Evolutionary conservation across 768 basidiomycete genomes (phyloP), one percentile per base, ranked within the genome.

Genomic region (Boletus insuetus): DNA sequence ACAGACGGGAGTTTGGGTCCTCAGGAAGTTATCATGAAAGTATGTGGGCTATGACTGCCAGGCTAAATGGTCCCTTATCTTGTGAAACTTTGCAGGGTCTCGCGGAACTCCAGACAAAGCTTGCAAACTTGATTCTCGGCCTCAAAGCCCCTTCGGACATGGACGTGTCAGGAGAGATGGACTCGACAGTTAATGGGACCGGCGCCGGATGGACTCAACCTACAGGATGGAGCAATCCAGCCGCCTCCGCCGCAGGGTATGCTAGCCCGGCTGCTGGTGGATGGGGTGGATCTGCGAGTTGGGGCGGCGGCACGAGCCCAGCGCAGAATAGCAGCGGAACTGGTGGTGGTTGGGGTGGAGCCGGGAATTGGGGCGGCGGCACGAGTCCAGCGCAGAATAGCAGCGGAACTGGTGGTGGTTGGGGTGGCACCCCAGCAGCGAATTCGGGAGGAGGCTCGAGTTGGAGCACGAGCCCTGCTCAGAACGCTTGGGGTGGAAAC

Each of bases 1-100:
- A 92, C 92, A 16, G 94, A 94, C 58, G 96, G 96, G 13, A 93
- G 89, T 69, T 70, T 96, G 34, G 82, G 82, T 11, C 91, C 93
- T 0, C 90, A 94, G 65, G 94, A 95, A 68, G 91, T 94, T 8
- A 83, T 95, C 17, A 84, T 88, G 80, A 92, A 85, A 82, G 91
- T 88, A 47, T 42, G 74, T 51, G 19, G 37, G 12, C 22, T 47
- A n/a, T 12, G 10, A 20, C 17, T 31, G 4, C 14, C 5, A 12
- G 37, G 13, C 20, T 34, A 14, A 16, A 43, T 22, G n/a, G 24
- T 11, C 12, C 17, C 43, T 53, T 1, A 54, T 1, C 52, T 42
- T 7, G 37, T 48, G n/a, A 50, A 22, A 12, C 48, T 24, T 60
- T 47, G 13, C 44, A 92, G 87, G 91, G 91, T 45, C 78, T 93